phyloP scores from a whole-genome alignment of 495 filamentous ascomycete species.

The Penicillium argentinense region DNA sequence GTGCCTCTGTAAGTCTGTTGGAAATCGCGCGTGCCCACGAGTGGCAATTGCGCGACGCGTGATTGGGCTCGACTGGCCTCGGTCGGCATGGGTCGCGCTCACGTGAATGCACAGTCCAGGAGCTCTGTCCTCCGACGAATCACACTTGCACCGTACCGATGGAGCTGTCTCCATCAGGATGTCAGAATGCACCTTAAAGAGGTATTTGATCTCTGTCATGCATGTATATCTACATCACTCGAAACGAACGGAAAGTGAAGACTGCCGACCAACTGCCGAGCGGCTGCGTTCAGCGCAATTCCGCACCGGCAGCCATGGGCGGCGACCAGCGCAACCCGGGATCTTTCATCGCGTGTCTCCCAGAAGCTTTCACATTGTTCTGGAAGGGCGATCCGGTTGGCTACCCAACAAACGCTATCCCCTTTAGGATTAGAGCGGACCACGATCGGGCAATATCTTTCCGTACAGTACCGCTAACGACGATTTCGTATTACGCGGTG shows the following conservation, averaged over 20 bases:
- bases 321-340: slow-evolving; percentile 11
- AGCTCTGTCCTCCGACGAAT: slow-evolving; percentile 34
- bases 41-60: slow-evolving; percentile 4
- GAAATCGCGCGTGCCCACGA: not conserved
- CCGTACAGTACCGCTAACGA: slow-evolving; percentile 3
- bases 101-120: slow-evolving; percentile 21
- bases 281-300: not conserved
- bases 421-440: too few species aligned
- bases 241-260: not conserved
- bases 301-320: not conserved
- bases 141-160: slow-evolving; percentile 2
- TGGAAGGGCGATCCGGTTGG: slow-evolving; percentile 30
- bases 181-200: not conserved
- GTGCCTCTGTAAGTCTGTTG: too few species aligned
- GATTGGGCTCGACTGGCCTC: slow-evolving; percentile 14
- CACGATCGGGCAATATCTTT: slow-evolving; percentile 7
- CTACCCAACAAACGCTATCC: too few species aligned
- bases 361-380: slow-evolving; percentile 29
- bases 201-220: not conserved
- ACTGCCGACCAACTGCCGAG: not conserved
- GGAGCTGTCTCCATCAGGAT: not conserved
- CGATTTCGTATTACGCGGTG: slow-evolving; percentile 10
- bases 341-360: slow-evolving; percentile 12
- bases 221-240: not conserved
- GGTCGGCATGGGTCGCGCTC: slow-evolving; percentile 15